Evolutionary conservation across 768 basidiomycete genomes (phyloP), one percentile per base, ranked within the genome.

Genomic region (Russula dissimulans): DNA sequence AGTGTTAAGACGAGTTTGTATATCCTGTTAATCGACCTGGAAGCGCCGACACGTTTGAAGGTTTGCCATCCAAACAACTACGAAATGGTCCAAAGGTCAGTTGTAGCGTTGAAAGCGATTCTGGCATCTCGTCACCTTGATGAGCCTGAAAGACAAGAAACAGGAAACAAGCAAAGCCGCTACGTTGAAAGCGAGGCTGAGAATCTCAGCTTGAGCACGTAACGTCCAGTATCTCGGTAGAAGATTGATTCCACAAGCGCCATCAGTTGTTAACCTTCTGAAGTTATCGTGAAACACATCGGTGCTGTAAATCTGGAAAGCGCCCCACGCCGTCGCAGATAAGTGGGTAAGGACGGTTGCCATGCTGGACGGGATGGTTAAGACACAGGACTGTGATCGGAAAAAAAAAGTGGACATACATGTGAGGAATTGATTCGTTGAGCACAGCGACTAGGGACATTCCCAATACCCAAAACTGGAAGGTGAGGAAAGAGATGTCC

Each of bases 21-120:
- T 61, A 87, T 71, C 39, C 83, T 80, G 70, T 86, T 87, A 72
- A 91, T 89, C 11, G 76, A 77, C 65, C 81, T 72, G 6, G 84
- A 87, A 11, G 89, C 88, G 41, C 89, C 89, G 54, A 91, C 82
- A 58, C 88, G 86, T 71, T 89, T 89, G 79, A 91, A 92, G 0
- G 89, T 92, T 71, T 89, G 87, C 89, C 89, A 92, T 46, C 89
- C 87, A 69, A 88, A 91, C 15, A 78, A 67, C 86, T 88, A 56
- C 12, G 22, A 41, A 55, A 15, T 3, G 22, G 3, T 41, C 5
- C 6, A 15, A 54, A 51, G 46, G 18, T 59, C 34, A 54, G 58
- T 15, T 45, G 39, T 42, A 38, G 14, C 14, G 26, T 11, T 22
- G 31, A 50, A 56, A 26, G 39, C 3, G 14, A 48, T 32, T 15